Conservation (phyloP, 495 filamentous ascomycete species). For the Penicillium silybi region DNA sequence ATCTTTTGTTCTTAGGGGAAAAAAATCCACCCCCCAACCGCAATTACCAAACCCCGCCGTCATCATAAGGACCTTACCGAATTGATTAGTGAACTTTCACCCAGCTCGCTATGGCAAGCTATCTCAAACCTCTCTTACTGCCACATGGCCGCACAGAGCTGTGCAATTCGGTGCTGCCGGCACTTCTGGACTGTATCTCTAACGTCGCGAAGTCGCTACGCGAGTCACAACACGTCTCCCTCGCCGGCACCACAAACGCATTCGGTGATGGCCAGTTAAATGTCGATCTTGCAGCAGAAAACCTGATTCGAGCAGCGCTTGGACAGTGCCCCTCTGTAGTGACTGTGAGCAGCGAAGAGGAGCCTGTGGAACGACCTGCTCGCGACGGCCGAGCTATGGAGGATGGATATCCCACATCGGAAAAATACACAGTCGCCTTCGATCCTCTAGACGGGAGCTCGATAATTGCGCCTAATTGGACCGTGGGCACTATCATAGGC, state of each 20-base stretch:
- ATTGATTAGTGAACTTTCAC: not conserved
- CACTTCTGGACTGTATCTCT: conserved; percentile 32
- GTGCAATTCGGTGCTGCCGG: conserved; percentile 34
- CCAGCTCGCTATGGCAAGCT: not conserved
- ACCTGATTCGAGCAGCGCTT: conserved; percentile 37
- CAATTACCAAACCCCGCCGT: not conserved
- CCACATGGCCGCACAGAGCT: conserved; percentile 10
- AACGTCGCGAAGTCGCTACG: conserved; percentile 33
- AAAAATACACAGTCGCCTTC: conserved; percentile 52
- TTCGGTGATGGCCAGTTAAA: conserved; percentile 56
- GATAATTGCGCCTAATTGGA: conserved; percentile 52
- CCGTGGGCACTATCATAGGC: conserved; percentile 50
- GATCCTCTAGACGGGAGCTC: conserved; percentile 53
- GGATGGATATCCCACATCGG: conserved; percentile 4
- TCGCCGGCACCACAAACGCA: conserved; percentile 42
- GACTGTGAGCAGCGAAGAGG: conserved; percentile 51
- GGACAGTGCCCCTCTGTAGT: conserved; percentile 35
- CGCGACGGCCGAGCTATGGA: not conserved
- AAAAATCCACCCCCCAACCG: no score
- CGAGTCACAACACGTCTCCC: conserved; percentile 35
- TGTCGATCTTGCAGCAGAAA: conserved; percentile 49
- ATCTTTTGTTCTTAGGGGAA: no score
- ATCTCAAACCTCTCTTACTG: not conserved
- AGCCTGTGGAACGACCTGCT: conserved; percentile 39
- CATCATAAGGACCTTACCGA: not conserved